A percentile compares a stretch with the other conserved stretches of the same genome.
Conservation (phyloP, 805 yeast species). For the Torulaspora gathmanii region DNA sequence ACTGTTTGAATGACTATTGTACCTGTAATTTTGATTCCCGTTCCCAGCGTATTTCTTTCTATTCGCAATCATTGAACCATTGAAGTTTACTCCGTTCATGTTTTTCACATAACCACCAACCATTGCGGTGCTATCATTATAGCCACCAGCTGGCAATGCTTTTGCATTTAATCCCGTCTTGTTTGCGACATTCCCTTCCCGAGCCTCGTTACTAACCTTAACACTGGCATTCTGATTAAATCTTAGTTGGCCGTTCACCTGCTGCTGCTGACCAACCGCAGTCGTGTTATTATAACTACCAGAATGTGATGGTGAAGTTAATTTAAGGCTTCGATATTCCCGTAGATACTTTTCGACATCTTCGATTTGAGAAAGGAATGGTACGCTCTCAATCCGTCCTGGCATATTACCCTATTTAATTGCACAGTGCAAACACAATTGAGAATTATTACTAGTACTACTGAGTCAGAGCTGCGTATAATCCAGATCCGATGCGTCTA, state of each 20-base stretch:
- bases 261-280: not conserved
- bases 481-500: too few relatives aligned
- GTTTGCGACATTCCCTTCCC: not conserved
- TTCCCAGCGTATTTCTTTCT: slow-evolving; percentile 12
- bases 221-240: slow-evolving; percentile 1
- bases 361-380: slow-evolving; percentile 35
- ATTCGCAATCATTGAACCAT: slow-evolving; percentile 4
- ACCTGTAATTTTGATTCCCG: slow-evolving; percentile 13
- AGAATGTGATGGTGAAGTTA: slow-evolving; percentile 14
- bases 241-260: slow-evolving; percentile 5
- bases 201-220: slow-evolving; percentile 4
- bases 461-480: not conserved
- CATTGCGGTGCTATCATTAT: slow-evolving; percentile 8
- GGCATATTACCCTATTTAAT: slow-evolving; percentile 22
- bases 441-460: not conserved
- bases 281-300: slow-evolving; percentile 2
- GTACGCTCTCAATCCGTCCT: slow-evolving; percentile 29
- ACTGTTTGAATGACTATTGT: slow-evolving; percentile 13
- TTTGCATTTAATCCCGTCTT: slow-evolving; percentile 7
- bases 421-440: not conserved
- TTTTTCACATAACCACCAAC: slow-evolving; percentile 9
- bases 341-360: slow-evolving; percentile 33
- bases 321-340: slow-evolving; percentile 27
- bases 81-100: slow-evolving; percentile 5
- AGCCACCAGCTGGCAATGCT: slow-evolving; percentile 4